A percentile compares a stretch with the other conserved stretches of the same genome.
phyloP scores from a whole-genome alignment of 495 filamentous ascomycete species.

The Chaetomium cochliodes region DNA sequence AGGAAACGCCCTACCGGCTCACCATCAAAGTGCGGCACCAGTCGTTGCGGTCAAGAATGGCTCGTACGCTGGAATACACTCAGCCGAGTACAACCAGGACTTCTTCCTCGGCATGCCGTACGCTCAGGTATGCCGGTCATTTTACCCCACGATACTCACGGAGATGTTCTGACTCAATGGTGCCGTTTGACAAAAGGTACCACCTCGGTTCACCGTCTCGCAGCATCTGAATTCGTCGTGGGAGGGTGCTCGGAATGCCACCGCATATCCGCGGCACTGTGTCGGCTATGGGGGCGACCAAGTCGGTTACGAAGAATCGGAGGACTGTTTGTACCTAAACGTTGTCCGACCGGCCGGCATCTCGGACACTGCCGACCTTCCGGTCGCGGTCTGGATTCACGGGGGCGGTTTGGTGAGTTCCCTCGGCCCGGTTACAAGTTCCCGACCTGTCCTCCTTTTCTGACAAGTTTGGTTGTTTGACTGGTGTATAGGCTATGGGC shows the following conservation, averaged over 20 bases:
- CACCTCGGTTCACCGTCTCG: slow-evolving; percentile 7
- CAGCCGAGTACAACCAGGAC: slow-evolving; percentile 10
- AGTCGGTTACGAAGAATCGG: slow-evolving; percentile 25
- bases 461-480: background rate
- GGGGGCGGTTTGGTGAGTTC: slow-evolving; percentile 59
- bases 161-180: too few species aligned
- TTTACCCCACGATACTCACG: too few species aligned
- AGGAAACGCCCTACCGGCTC: background rate
- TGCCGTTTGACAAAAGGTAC: background rate
- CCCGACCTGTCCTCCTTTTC: background rate
- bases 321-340: slow-evolving; percentile 68
- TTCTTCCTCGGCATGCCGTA: slow-evolving; percentile 11
- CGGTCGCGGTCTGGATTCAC: slow-evolving; percentile 72
- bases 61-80: slow-evolving; percentile 6
- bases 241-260: slow-evolving; percentile 8
- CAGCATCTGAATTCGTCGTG: slow-evolving; percentile 3
- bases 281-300: slow-evolving; percentile 3
- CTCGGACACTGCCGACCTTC: slow-evolving; percentile 52
- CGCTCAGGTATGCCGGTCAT: background rate
- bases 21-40: background rate
- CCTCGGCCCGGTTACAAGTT: background rate
- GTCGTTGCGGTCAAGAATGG: slow-evolving; percentile 3
- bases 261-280: background rate
- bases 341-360: slow-evolving; percentile 63
- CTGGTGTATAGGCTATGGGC: slow-evolving; percentile 28